Evolutionary conservation across 257 asterid species (phyloP).

Genomic region (Fraxinus cuspidata): DNA sequence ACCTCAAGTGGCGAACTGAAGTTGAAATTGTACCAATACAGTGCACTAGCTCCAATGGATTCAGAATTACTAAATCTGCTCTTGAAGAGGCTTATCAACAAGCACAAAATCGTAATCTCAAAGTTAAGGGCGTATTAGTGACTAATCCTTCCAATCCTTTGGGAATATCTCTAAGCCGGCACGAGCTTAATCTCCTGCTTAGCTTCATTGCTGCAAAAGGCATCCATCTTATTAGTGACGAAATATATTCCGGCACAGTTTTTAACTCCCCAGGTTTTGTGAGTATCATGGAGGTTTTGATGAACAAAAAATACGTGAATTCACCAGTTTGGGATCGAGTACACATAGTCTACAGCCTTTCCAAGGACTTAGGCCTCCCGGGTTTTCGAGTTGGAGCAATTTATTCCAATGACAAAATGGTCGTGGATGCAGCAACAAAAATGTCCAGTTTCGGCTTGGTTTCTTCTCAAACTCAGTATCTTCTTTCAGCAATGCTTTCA

Average conservation of each 20-base stretch:
- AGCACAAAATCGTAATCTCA: constrained; percentile 35
- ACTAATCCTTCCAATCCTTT: not conserved
- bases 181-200: not conserved
- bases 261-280: constrained; percentile 49
- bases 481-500: constrained; percentile 53
- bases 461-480: constrained; percentile 63
- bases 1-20: constrained; percentile 68
- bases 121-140: constrained; percentile 7
- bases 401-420: constrained; percentile 50
- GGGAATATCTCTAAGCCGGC: not conserved
- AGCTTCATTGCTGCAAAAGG: constrained; percentile 38
- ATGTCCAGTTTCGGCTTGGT: constrained; percentile 69
- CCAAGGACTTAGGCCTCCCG: constrained; percentile 64
- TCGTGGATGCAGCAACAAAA: constrained; percentile 54
- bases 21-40: constrained; percentile 60
- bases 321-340: constrained; percentile 43
- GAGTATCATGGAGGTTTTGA: constrained; percentile 46
- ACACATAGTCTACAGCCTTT: constrained; percentile 63
- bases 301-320: constrained; percentile 13
- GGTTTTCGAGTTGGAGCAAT: constrained; percentile 69
- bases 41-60: constrained; percentile 51
- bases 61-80: constrained; percentile 52
- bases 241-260: constrained; percentile 62
- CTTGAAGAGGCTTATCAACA: constrained; percentile 46
- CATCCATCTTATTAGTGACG: constrained; percentile 64